Base-by-base conservation (phyloP, 805 yeast genomes). In the Kuraishia piskuri region DNA sequence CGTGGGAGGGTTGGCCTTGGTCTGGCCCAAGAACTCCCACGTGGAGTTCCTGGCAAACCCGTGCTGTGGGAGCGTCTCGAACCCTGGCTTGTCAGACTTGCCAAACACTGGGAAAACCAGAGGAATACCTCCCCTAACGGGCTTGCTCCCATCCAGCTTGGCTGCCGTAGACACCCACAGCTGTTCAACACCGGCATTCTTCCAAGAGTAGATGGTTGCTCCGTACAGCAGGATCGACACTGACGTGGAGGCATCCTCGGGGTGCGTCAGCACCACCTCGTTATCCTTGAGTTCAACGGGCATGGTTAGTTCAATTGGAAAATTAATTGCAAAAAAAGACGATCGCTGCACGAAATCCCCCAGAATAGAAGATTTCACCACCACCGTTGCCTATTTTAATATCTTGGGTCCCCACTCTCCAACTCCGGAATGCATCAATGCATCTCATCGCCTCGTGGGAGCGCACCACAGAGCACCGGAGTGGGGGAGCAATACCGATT, bases 81-180 rank as follows among this genome's bases (percentile, higher is more conserved):
- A 80, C 2, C 88, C 87, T 53, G 73, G 76, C 7, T 78, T 75
- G 31, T 76, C 74, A 14, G 76, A 73, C 58, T 83, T 90, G 55
- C 99, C 98, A 63, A 88, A 88, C 1, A 86, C 88, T 2, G 99
- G 99, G 77, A 94, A 94, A 8, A 92, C 98, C 22, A 94, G 73
- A 12, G 99, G 99, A 52, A 94, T 88, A 51, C 99, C 99, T 58
- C 99, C 99, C 67, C 99, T 81, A 20, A 94, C 97, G 1, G 99
- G 95, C 64, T 86, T 88, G 48, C 92, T 72, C 10, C 98, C 98
- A 64, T 94, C 98, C 56, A 92, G 71, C 61, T 83, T 82, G 49
- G 98, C 96, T 44, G 80, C 92, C 10, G 73, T 67, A 7, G 86
- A 79, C 26, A 86, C 72, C 96, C 96, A 94, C 54, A 94, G 75